A percentile compares a stretch with the other conserved stretches of the same genome.
phyloP scores from a whole-genome alignment of 2,329 filamentous ascomycete species.

The Talaromyces rugulosus region DNA sequence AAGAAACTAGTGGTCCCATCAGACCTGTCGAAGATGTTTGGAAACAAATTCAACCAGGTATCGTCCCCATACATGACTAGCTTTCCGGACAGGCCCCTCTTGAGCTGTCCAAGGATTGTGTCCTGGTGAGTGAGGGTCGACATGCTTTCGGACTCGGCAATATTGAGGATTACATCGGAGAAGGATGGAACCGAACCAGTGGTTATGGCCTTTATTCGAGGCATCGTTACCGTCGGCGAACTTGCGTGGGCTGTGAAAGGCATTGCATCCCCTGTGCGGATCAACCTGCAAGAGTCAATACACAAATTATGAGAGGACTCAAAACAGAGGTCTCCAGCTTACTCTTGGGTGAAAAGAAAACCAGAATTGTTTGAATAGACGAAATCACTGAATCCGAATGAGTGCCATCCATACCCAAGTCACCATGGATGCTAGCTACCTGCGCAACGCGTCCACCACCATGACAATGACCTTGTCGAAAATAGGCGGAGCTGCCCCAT shows the following conservation, averaged over 20 bases:
- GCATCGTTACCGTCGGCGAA: slow-evolving; percentile 98
- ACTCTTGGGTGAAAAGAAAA: slow-evolving; percentile 87
- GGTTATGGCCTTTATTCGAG: slow-evolving; percentile 92
- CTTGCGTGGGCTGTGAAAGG: slow-evolving; percentile 94
- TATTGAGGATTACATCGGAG: slow-evolving; percentile 91
- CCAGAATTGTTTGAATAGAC: slow-evolving; percentile 78
- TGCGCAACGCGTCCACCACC: slow-evolving; percentile 92
- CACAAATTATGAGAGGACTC: background rate
- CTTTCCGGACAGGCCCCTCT: slow-evolving; percentile 64
- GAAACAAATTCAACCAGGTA: slow-evolving; percentile 97
- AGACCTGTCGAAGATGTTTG: slow-evolving; percentile 74
- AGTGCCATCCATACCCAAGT: slow-evolving; percentile 11
- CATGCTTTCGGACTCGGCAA: slow-evolving; percentile 88
- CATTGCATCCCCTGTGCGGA: slow-evolving; percentile 74
- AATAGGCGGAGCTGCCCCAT: slow-evolving; percentile 59
- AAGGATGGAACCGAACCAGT: slow-evolving; percentile 98
- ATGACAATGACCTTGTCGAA: slow-evolving; percentile 95
- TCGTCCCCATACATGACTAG: slow-evolving; percentile 96
- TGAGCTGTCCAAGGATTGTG: slow-evolving; percentile 94
- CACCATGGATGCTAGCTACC: slow-evolving; percentile 46
- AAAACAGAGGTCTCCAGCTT: slow-evolving; percentile 11
- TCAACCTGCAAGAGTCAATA: slow-evolving; percentile 56
- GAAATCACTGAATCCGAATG: slow-evolving; percentile 65
- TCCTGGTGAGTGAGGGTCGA: slow-evolving; percentile 86
- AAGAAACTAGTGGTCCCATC: slow-evolving; percentile 98